Conservation (phyloP, 2,329 filamentous ascomycete genomes). For the Apiospora saccharicola region DNA sequence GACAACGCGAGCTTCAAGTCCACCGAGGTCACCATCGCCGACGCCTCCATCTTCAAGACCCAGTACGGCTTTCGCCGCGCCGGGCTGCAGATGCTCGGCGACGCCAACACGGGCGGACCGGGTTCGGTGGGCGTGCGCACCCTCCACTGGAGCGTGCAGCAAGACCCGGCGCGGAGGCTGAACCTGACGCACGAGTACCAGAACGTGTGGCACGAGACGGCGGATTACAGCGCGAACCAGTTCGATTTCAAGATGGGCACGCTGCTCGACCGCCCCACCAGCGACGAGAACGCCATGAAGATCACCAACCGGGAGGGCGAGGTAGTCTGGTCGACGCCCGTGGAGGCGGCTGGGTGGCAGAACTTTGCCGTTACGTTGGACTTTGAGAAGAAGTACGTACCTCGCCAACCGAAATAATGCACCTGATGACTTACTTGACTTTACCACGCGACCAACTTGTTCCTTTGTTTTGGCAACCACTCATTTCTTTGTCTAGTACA, state of each 20-base stretch:
- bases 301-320: slow-evolving; percentile 48
- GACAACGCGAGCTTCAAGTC: slow-evolving; percentile 47
- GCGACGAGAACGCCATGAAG: slow-evolving; percentile 50
- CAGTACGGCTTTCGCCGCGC: slow-evolving; percentile 56
- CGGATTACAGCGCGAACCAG: slow-evolving; percentile 42
- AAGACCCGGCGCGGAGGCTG: slow-evolving; percentile 38
- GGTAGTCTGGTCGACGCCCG: slow-evolving; percentile 49
- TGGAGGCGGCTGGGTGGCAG: slow-evolving; percentile 60
- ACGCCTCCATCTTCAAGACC: slow-evolving; percentile 53
- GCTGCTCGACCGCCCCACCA: slow-evolving; percentile 44
- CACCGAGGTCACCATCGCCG: slow-evolving; percentile 53
- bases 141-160: slow-evolving; percentile 42
- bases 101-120: slow-evolving; percentile 48
- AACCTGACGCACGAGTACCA: slow-evolving; percentile 45
- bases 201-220: slow-evolving; percentile 45
- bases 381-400: slow-evolving; percentile 60
- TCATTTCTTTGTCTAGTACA: slow-evolving; percentile 47
- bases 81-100: slow-evolving; percentile 51
- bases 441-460: background rate
- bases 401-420: background rate
- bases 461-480: background rate
- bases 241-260: slow-evolving; percentile 46
- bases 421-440: background rate
- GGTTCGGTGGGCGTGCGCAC: slow-evolving; percentile 42
- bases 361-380: slow-evolving; percentile 67